Evolutionary conservation across 2,329 filamentous ascomycete species (phyloP), one percentile per base, ranked within the genome.

Genomic region (Zelopaecilomyces penicillatus): DNA sequence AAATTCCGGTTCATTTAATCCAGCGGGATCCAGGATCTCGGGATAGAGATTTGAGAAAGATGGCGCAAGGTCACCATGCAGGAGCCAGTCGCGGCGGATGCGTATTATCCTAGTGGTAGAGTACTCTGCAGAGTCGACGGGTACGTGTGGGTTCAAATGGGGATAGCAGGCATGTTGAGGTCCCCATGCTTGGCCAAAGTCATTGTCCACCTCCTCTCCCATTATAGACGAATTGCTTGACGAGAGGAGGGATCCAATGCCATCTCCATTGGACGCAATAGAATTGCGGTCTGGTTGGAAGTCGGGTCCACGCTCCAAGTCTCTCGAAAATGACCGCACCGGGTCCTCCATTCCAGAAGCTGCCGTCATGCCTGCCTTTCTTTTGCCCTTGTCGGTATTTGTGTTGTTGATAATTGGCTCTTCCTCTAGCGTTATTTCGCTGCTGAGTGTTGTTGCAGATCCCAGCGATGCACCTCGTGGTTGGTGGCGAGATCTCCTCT

Each of bases 21-120:
- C 80, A 0, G 79, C 80, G 0, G 89, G 87, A 53, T 96, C 90
- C 6, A 98, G 72, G 46, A 98, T 95, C 61, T 98, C 93, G 0
- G 93, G 93, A 57, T 98, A 98, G 3, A 96, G 73, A 57, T 97
- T 96, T 11, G 87, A 93, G 61, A 94, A 97, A 0, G 90, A 88
- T 0, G 93, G 93, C 1, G 90, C 91, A 29, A 95, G 70, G 63
- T 98, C 93, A 32, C 91, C 93, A 49, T 83, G 78, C 30, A 90
- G 65, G 66, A 97, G 83, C 86, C 90, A 98, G 65, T 98, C 93
- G 36, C 93, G 78, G 46, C 83, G 82, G 50, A 98, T 84, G 11
- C 93, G 83, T 57, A 98, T 96, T 52, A 98, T 86, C 45, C 91
- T 83, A 2, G 93, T 98, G 5, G 74, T 80, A 38, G 74, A 65